Evolutionary conservation across 2,329 filamentous ascomycete species (phyloP).

Genomic region (Phialophora chinensis): DNA sequence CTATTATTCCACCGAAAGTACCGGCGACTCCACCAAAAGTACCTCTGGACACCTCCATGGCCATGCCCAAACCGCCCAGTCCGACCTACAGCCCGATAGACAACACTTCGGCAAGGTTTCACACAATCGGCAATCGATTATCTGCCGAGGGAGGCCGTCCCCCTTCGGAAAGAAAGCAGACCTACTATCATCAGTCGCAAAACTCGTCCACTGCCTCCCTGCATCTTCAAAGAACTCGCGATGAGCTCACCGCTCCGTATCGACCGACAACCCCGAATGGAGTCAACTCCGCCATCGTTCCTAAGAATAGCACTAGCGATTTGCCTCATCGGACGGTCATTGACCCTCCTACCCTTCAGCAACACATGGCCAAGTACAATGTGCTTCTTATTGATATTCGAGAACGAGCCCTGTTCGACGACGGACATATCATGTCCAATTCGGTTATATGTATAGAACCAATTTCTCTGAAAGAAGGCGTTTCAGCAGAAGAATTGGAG

Average conservation of each 20-base stretch:
- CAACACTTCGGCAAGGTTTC: slow-evolving; percentile 48
- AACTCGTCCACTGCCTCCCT: slow-evolving; percentile 44
- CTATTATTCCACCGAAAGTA: slow-evolving; percentile 51
- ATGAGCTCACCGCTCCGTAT: slow-evolving; percentile 48
- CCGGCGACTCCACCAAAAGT: slow-evolving; percentile 48
- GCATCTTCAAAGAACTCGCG: slow-evolving; percentile 47
- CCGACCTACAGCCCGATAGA: slow-evolving; percentile 56
- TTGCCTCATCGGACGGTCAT: slow-evolving; percentile 66
- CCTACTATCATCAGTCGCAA: slow-evolving; percentile 47
- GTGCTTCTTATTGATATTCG: slow-evolving; percentile 88
- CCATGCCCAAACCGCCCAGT: slow-evolving; percentile 54
- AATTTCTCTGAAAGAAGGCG: slow-evolving; percentile 71
- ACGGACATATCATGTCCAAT: slow-evolving; percentile 84
- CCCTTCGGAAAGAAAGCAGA: slow-evolving; percentile 36
- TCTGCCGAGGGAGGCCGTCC: slow-evolving; percentile 51
- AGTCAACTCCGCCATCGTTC: slow-evolving; percentile 46
- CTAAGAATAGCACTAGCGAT: slow-evolving; percentile 53
- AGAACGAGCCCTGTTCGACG: slow-evolving; percentile 77
- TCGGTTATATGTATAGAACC: slow-evolving; percentile 91
- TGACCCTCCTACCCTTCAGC: slow-evolving; percentile 71
- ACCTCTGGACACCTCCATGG: slow-evolving; percentile 44
- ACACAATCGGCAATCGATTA: slow-evolving; percentile 47
- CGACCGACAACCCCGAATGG: slow-evolving; percentile 53
- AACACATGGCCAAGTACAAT: slow-evolving; percentile 69
- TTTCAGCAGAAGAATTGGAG: slow-evolving; percentile 67